These are phyloP conservation scores for Chrysoporthe deuterocubensis DNA, from an alignment of 2,329 filamentous ascomycete species.

Conservation along the genomic window DNA sequence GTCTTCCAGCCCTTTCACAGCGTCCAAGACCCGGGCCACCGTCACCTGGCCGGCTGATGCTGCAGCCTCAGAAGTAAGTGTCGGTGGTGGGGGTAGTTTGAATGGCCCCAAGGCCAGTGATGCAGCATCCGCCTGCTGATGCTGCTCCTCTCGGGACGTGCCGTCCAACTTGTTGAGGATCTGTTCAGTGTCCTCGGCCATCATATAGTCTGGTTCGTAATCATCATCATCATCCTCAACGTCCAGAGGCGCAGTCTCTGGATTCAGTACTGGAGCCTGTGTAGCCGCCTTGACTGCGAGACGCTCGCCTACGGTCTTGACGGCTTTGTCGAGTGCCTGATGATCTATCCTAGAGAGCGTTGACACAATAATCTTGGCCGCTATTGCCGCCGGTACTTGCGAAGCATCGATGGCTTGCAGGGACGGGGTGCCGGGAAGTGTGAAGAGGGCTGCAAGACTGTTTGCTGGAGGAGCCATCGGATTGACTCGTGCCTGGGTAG, in stretches of 20 bases:
- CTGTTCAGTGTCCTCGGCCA: constrained; percentile 77
- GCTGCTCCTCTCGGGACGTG: constrained; percentile 59
- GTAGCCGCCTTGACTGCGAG: constrained; percentile 50
- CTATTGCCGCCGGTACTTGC: constrained; percentile 73
- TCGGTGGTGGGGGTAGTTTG: constrained; percentile 75
- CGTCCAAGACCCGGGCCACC: constrained; percentile 76
- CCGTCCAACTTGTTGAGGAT: constrained; percentile 77
- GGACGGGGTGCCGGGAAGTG: constrained; percentile 75
- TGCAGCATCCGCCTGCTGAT: constrained; percentile 52
- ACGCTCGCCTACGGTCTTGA: constrained; percentile 62
- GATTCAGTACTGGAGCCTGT: constrained; percentile 53
- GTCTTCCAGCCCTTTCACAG: constrained; percentile 75
- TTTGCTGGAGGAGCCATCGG: constrained; percentile 76
- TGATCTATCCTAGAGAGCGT: constrained; percentile 75
- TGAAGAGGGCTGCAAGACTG: constrained; percentile 83
- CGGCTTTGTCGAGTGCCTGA: constrained; percentile 70
- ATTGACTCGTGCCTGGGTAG: constrained; percentile 58
- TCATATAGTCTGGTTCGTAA: constrained; percentile 86
- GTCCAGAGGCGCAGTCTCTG: constrained; percentile 63
- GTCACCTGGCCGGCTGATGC: constrained; percentile 76
- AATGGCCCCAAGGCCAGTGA: constrained; percentile 75
- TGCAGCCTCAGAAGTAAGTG: constrained; percentile 72
- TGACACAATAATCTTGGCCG: constrained; percentile 80
- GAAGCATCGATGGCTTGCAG: constrained; percentile 83
- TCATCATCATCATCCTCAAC: constrained; percentile 86